These are phyloP conservation scores for Chaetothyriales sp. DNA, from an alignment of 2,329 filamentous ascomycete species.

Conservation along the genomic window DNA sequence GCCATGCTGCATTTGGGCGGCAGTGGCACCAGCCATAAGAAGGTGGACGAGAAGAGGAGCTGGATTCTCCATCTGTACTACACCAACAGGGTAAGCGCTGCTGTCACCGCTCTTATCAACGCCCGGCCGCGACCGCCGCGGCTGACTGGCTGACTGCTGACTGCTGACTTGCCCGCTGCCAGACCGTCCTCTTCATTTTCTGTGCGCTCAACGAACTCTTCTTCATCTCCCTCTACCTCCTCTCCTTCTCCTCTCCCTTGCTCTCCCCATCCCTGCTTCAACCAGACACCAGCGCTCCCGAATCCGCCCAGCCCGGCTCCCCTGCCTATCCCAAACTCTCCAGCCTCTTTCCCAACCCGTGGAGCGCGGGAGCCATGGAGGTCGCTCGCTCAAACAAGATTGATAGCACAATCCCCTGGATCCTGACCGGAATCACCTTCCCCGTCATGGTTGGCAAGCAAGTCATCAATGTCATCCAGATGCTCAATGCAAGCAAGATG, in stretches of 20 bases:
- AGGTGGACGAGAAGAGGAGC: conserved; percentile 74
- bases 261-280: conserved; percentile 69
- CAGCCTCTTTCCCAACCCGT: conserved; percentile 73
- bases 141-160: not conserved
- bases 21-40: conserved; percentile 74
- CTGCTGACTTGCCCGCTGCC: conserved; percentile 2
- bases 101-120: not conserved
- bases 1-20: conserved; percentile 81
- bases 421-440: conserved; percentile 64
- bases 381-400: conserved; percentile 90
- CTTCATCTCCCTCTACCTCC: conserved; percentile 95
- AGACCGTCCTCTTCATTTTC: conserved; percentile 83
- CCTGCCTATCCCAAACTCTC: conserved; percentile 55
- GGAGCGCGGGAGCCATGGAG: conserved; percentile 84
- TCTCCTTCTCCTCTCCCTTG: conserved; percentile 86
- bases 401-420: conserved; percentile 62
- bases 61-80: conserved; percentile 92
- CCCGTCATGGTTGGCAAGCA: conserved; percentile 89
- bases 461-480: conserved; percentile 82
- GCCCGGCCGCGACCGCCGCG: not conserved
- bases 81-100: conserved; percentile 67
- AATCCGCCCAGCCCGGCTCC: conserved; percentile 48
- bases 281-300: conserved; percentile 39
- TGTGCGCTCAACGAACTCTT: conserved; percentile 89
- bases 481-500: conserved; percentile 85